Conservation (phyloP, 2,329 filamentous ascomycete genomes). For the Ceratocystiopsis brevicomis region DNA sequence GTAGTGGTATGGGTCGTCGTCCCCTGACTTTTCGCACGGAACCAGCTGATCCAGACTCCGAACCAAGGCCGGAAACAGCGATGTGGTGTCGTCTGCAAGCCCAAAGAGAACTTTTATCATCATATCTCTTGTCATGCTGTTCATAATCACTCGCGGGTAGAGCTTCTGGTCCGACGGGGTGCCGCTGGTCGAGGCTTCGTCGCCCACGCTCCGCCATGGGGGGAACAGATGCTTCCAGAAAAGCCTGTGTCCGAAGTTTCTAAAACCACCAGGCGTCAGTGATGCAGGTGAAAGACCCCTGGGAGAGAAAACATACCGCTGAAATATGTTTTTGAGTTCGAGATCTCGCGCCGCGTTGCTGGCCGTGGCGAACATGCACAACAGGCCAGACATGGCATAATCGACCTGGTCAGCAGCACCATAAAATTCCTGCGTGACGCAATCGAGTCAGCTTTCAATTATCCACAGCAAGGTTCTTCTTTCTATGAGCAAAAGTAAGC, state of each 20-base stretch:
- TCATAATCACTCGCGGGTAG: conserved; percentile 27
- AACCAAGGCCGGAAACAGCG: conserved; percentile 33
- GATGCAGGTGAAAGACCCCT: neutral
- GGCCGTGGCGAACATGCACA: conserved; percentile 17
- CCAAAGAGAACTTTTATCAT: conserved; percentile 41
- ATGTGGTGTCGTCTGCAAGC: conserved; percentile 31
- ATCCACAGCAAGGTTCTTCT: conserved; percentile 1
- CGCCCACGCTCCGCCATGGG: conserved; percentile 14
- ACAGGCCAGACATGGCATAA: conserved; percentile 18
- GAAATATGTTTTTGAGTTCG: conserved; percentile 4
- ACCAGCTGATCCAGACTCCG: conserved; percentile 29
- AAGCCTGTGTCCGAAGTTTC: conserved; percentile 25
- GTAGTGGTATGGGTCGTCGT: conserved; percentile 35
- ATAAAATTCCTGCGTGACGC: too few species aligned
- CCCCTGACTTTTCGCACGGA: conserved; percentile 24
- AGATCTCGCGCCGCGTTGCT: conserved; percentile 8
- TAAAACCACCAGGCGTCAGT: neutral
- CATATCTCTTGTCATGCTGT: conserved; percentile 34
- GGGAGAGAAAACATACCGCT: neutral
- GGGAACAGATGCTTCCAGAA: conserved; percentile 52
- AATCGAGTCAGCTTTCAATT: neutral
- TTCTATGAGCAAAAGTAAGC: conserved; percentile 1
- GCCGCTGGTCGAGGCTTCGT: too few species aligned
- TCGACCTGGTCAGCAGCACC: conserved; percentile 10
- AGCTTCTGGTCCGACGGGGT: conserved; percentile 1